phyloP scores from a whole-genome alignment of 768 basidiomycete species.

The Pisolithus marmoratus region DNA sequence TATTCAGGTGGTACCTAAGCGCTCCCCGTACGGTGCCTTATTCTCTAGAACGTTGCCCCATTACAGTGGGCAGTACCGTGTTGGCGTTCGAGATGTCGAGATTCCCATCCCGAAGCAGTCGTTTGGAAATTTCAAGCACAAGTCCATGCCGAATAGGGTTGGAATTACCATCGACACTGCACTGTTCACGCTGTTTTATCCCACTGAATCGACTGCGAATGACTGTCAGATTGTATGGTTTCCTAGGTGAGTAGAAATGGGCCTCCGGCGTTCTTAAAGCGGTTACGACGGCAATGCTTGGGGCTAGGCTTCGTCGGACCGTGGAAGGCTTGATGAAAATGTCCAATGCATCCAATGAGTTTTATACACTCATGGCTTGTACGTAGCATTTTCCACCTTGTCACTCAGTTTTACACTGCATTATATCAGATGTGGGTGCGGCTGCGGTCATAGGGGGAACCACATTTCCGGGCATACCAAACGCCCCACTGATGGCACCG shows the following conservation, averaged over 20 bases:
- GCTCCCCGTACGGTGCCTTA: slow-evolving; percentile 9
- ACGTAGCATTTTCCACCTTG: background rate
- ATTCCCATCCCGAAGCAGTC: slow-evolving; percentile 20
- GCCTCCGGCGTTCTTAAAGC: background rate
- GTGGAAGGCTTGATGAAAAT: slow-evolving; percentile 28
- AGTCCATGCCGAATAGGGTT: slow-evolving; percentile 14
- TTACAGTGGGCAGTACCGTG: slow-evolving; percentile 24
- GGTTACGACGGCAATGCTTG: background rate
- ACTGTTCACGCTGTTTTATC: slow-evolving; percentile 30
- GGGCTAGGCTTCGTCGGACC: slow-evolving; percentile 23
- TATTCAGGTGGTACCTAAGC: background rate
- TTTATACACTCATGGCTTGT: slow-evolving; percentile 23
- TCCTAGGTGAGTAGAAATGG: slow-evolving; percentile 16
- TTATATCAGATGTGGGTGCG: slow-evolving; percentile 13
- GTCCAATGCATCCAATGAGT: slow-evolving; percentile 22
- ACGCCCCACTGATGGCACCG: slow-evolving; percentile 19
- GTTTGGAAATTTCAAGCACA: slow-evolving; percentile 23
- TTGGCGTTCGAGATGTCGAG: slow-evolving; percentile 31
- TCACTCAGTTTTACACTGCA: background rate
- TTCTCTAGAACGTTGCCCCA: slow-evolving; percentile 24
- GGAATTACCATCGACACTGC: slow-evolving; percentile 27
- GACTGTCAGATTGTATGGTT: slow-evolving; percentile 16
- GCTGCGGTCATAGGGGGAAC: slow-evolving; percentile 26
- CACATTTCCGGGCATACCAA: slow-evolving; percentile 25
- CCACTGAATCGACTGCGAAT: slow-evolving; percentile 10